Evolutionary conservation across 305 asterid species (phyloP).

Genomic region (Nicotiana rustica): DNA sequence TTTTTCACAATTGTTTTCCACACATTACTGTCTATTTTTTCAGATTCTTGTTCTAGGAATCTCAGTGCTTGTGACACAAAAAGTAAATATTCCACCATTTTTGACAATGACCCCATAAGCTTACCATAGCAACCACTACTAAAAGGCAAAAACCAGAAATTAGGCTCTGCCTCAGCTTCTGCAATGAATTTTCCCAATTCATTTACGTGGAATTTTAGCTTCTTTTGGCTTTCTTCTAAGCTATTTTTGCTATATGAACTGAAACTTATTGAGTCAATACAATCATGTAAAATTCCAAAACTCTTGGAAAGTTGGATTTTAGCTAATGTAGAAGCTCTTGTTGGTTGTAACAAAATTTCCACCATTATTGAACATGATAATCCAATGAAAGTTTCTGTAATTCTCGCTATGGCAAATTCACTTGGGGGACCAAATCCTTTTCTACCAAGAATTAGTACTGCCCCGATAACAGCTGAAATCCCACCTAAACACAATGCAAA

Average conservation of each 20-base stretch:
- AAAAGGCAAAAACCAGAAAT: conserved; percentile 86
- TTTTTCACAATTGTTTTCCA: conserved; percentile 51
- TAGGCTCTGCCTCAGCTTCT: conserved; percentile 87
- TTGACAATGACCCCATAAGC: conserved; percentile 57
- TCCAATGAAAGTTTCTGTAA: conserved; percentile 84
- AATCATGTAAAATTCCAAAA: conserved; percentile 47
- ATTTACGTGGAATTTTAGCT: conserved; percentile 47
- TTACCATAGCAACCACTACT: conserved; percentile 57
- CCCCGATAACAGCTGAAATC: conserved; percentile 78
- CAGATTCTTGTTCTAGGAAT: conserved; percentile 58
- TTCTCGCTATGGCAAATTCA: conserved; percentile 80
- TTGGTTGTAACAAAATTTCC: conserved; percentile 72
- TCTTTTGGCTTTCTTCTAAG: conserved; percentile 46
- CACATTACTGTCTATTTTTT: conserved; percentile 34
- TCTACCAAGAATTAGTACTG: conserved; percentile 73
- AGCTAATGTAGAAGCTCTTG: conserved; percentile 73
- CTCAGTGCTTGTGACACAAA: conserved; percentile 56
- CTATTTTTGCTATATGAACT: conserved; percentile 23
- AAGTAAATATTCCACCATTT: conserved; percentile 59
- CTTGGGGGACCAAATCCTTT: conserved; percentile 67
- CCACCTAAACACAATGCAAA: conserved; percentile 42
- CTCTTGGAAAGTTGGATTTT: conserved; percentile 59
- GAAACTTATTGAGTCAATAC: conserved; percentile 41
- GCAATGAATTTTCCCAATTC: conserved; percentile 63
- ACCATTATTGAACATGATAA: conserved; percentile 76